Base-by-base conservation (phyloP, 2,329 filamentous ascomycete genomes). In the Penicillium nordicum region DNA sequence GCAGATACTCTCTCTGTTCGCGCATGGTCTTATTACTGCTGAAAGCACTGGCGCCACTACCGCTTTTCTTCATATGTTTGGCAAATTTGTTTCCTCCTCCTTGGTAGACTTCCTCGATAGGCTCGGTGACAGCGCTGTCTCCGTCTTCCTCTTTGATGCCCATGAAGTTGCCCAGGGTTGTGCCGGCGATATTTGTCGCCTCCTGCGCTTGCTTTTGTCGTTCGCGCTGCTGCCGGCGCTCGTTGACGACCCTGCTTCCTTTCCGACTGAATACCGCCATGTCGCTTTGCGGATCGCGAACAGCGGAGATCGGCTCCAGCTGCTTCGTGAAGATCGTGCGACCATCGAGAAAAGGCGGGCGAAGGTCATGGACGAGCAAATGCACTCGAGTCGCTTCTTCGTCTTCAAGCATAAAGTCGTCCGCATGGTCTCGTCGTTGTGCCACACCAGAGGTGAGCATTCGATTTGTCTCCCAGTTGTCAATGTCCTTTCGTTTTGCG, bases 201-300 rank as follows among this genome's bases (percentile, higher is more conserved):
- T 97, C 89, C 70, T 97, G 92, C 0, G 94, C 93, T 73, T 97
- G 93, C 67, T 92, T 91, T 69, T 96, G 90, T 41, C 94, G 85
- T 72, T 99, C 94, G 60, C 92, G 88, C 73, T 96, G 92, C 74
- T 96, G 92, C 41, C 95, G 82, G 65, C 88, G 87, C 66, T 99
- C 94, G 68, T 89, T 90, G 12, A 99, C 94, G 2, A 97, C 92
- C 66, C 86, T 89, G 70, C 93, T 97, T 0, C 94, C 94, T 72
- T 97, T 97, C 42, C 93, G 84, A 76, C 92, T 96, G 67, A 97
- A 97, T 1, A 99, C 92, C 1, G 94, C 94, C 94, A 99, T 96
- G 69, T 99, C 94, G 70, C 95, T 99, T 74, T 97, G 93, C 27
- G 89, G 87, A 72, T 99, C 94, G 50, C 89, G 84, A 14, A 99